A percentile compares a stretch with the other conserved stretches of the same genome.
Conservation (phyloP, 176 grass and related monocot species). For the Pontederia paniculata region DNA sequence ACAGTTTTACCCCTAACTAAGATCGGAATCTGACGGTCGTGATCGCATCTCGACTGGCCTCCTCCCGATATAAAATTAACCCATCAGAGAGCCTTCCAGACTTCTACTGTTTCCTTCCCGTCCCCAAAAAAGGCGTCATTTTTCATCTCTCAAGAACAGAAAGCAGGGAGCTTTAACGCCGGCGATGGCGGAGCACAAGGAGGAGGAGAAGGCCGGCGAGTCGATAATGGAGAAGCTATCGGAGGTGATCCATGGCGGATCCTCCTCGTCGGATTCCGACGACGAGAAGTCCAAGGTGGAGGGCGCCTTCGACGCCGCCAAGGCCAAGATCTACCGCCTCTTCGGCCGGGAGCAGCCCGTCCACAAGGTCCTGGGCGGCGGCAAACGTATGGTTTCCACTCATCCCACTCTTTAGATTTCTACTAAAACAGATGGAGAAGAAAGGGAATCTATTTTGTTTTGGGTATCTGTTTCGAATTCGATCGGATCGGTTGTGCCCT, state of each 20-base stretch:
- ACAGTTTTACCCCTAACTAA: too few species aligned
- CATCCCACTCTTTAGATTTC: not conserved
- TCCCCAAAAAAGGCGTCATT: too few species aligned
- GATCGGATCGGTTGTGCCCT: too few species aligned
- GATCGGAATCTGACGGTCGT: too few species aligned
- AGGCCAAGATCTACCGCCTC: constrained; percentile 30
- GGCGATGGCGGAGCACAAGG: constrained; percentile 26
- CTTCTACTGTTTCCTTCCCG: too few species aligned
- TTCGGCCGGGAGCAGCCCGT: constrained; percentile 60
- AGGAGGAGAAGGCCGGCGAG: constrained; percentile 25
- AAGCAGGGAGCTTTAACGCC: not conserved
- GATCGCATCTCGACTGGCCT: too few species aligned
- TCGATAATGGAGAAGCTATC: constrained; percentile 29
- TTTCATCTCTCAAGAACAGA: too few species aligned
- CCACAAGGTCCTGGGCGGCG: constrained; percentile 61
- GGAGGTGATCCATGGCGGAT: constrained; percentile 26
- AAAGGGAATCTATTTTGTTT: too few species aligned
- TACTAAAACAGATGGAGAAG: too few species aligned
- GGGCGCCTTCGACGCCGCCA: constrained; percentile 1
- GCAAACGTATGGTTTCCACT: constrained; percentile 48
- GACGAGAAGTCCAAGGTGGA: constrained; percentile 23
- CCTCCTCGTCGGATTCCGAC: constrained; percentile 19
- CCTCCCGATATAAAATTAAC: too few species aligned
- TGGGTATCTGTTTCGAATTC: too few species aligned
- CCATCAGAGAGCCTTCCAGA: too few species aligned